A percentile compares a stretch with the other conserved stretches of the same genome.
These are phyloP conservation scores for Dipteronia sinensis DNA, from an alignment of 345 rosid species.

Conservation along the genomic window DNA sequence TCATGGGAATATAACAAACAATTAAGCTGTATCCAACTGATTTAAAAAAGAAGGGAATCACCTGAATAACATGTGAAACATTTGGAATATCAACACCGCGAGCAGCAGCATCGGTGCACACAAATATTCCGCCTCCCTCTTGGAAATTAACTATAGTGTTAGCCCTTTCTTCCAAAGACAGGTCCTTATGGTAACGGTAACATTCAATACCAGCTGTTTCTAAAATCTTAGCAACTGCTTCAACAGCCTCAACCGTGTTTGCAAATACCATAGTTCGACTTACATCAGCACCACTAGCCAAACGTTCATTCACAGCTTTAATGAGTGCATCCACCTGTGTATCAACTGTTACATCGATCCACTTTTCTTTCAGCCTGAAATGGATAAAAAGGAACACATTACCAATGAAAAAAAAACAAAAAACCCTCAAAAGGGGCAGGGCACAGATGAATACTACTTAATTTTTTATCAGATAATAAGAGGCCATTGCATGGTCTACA, in stretches of 20 bases:
- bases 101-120: conserved; percentile 98
- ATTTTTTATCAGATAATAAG: not conserved
- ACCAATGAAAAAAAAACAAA: not conserved
- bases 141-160: conserved; percentile 59
- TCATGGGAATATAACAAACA: not conserved
- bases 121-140: conserved; percentile 83
- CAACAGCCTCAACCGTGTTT: conserved; percentile 88
- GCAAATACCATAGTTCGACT: conserved; percentile 93
- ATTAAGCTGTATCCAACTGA: conserved; percentile 2
- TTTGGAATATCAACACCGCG: conserved; percentile 97
- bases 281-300: conserved; percentile 29
- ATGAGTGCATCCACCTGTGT: conserved; percentile 88
- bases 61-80: conserved; percentile 94
- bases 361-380: conserved; percentile 74
- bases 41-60: conserved; percentile 27
- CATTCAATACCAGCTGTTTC: conserved; percentile 77
- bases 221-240: conserved; percentile 78
- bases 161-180: conserved; percentile 79
- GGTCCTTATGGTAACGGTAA: conserved; percentile 80
- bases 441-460: too few relatives aligned
- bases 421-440: not conserved
- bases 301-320: conserved; percentile 63
- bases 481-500: not conserved
- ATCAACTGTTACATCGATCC: conserved; percentile 84
- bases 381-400: conserved; percentile 22